phyloP scores from a whole-genome alignment of 768 basidiomycete species.

The Hypholoma sublateritium region DNA sequence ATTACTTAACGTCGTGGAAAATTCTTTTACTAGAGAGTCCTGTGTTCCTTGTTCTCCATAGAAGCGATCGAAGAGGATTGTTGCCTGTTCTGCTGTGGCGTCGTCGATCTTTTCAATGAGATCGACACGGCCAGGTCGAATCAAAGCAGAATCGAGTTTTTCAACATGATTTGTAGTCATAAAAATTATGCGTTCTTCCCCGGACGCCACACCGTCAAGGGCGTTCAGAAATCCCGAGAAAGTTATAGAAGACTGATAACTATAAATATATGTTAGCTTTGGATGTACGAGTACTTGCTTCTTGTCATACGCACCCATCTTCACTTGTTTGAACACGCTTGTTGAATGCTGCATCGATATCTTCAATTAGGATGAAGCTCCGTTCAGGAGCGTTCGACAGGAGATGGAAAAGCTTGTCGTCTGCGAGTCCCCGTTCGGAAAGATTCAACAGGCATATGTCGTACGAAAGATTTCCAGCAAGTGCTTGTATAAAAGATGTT shows the following conservation, averaged over 20 bases:
- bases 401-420: constrained; percentile 94
- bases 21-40: constrained; percentile 33
- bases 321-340: constrained; percentile 87
- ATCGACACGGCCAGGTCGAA: constrained; percentile 95
- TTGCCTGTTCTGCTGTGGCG: constrained; percentile 79
- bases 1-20: constrained; percentile 54
- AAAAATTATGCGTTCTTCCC: constrained; percentile 97
- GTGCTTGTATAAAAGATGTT: constrained; percentile 96
- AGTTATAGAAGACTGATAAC: constrained; percentile 93
- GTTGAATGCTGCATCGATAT: constrained; percentile 96
- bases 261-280: constrained; percentile 25
- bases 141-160: constrained; percentile 88
- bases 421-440: constrained; percentile 92
- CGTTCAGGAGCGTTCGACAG: constrained; percentile 91
- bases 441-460: constrained; percentile 96
- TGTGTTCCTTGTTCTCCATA: constrained; percentile 53
- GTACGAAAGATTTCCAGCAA: constrained; percentile 89
- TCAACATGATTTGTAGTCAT: constrained; percentile 98
- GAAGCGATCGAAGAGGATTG: constrained; percentile 77
- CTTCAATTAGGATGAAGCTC: constrained; percentile 94
- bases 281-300: neutral
- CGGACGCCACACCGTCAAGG: constrained; percentile 95
- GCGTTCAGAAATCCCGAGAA: constrained; percentile 98
- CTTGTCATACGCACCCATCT: constrained; percentile 69
- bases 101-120: constrained; percentile 82